Base-by-base conservation (phyloP, 2,329 filamentous ascomycete genomes). In the Aspergillus brasiliensis region DNA sequence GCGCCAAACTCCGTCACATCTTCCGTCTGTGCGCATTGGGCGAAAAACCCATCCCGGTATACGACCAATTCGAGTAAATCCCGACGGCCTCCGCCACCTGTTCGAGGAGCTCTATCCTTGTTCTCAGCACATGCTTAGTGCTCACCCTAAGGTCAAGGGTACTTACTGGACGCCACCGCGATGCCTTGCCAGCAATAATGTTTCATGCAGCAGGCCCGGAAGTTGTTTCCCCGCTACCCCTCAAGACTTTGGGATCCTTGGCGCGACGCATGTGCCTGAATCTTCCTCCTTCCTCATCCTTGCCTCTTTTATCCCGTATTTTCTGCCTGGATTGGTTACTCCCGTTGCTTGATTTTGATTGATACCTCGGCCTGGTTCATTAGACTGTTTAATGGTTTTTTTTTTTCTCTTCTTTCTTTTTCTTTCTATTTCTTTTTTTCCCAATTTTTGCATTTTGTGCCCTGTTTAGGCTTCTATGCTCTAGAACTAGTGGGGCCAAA, bases 21-120 rank as follows among this genome's bases (percentile, higher is more conserved):
- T 82, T 83, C 73, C 80, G 81, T n/a, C 73, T 83, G 27, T 75
- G 75, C 65, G 78, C 80, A 8, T 75, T 83, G 71, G 80, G 76
- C 19, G 81, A 83, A 69, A 77, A 81, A 62, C 81, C 81, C 2
- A 78, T 82, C 58, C 78, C 81, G 5, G 78, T 79, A 37, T 73
- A 73, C 52, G 70, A 74, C 48, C 66, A 74, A 48, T 72, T 72
- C 49, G 70, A 70, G 31, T 70, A 70, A 56, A 62, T 27, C 27
- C 42, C 44, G 44, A 48, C 23, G 21, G 21, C 13, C 21, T 28
- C 46, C 25, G 46, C 15, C 46, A 27, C n/a, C 46, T 27, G 23
- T 28, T 17, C 46, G 28, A n/a, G 46, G 15, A 27, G 25, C 25
- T 17, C 25, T 28, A 25, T 28, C 25, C 46, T 49, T 49, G n/a